Percentiles rank a stretch among this genome's conserved stretches.
Evolutionary conservation across 1,284 basidiomycete species (phyloP).

Genomic region (Naganishia cerealis): DNA sequence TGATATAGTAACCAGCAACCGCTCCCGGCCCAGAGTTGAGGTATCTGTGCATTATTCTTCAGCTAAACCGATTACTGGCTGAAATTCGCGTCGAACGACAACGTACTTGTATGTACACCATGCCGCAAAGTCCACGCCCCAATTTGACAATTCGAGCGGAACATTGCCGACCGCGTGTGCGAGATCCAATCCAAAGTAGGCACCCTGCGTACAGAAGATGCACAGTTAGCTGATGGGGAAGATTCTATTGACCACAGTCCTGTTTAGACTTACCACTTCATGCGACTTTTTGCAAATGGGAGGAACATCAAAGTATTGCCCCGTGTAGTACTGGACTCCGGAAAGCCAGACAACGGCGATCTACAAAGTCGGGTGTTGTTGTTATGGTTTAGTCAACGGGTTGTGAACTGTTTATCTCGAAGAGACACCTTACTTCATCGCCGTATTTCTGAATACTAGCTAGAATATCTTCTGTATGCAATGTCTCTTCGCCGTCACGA

Average conservation of each 20-base stretch:
- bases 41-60: slow-evolving; percentile 58
- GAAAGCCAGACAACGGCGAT: slow-evolving; percentile 87
- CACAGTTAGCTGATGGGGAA: background rate
- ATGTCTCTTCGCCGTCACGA: slow-evolving; percentile 76
- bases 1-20: slow-evolving; percentile 70
- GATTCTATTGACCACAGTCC: too few relatives aligned
- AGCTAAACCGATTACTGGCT: background rate
- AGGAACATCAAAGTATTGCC: slow-evolving; percentile 89
- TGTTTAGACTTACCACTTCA: slow-evolving; percentile 47
- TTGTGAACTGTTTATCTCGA: background rate
- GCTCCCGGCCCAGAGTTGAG: slow-evolving; percentile 93
- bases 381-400: background rate
- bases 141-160: slow-evolving; percentile 81
- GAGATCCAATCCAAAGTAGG: slow-evolving; percentile 90
- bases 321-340: slow-evolving; percentile 94
- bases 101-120: slow-evolving; percentile 90
- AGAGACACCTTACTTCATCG: slow-evolving; percentile 43
- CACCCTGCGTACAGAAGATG: slow-evolving; percentile 67
- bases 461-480: slow-evolving; percentile 88
- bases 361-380: slow-evolving; percentile 44
- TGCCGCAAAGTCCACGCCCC: slow-evolving; percentile 93
- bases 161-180: slow-evolving; percentile 96
- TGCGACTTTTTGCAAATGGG: slow-evolving; percentile 80
- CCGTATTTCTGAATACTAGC: slow-evolving; percentile 71
- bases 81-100: background rate